phyloP scores from a whole-genome alignment of 2,329 filamentous ascomycete species.

The Fusarium annulatum region DNA sequence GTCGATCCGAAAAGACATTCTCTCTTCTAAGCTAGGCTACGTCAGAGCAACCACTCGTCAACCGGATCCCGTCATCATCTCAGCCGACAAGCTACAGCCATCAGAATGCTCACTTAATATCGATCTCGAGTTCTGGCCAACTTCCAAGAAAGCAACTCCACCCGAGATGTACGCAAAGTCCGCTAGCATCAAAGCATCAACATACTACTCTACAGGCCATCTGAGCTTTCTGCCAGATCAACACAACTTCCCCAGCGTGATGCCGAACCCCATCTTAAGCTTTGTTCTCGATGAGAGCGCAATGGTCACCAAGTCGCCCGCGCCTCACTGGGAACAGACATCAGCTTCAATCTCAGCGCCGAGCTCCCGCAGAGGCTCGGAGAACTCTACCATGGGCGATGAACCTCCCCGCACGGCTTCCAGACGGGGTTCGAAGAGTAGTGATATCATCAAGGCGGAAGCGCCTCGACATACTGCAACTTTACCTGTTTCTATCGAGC shows the following conservation, averaged over 20 bases:
- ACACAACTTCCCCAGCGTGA: constrained; percentile 9
- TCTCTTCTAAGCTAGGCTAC: constrained; percentile 24
- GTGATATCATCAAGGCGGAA: constrained; percentile 6
- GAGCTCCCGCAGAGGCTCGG: constrained; percentile 12
- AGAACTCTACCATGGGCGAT: not conserved
- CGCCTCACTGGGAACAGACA: not conserved
- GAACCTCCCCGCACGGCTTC: not conserved
- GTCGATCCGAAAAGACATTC: constrained; percentile 25
- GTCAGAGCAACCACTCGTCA: constrained; percentile 20
- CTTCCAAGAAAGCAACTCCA: constrained; percentile 8
- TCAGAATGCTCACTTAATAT: constrained; percentile 12
- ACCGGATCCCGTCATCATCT: constrained; percentile 26
- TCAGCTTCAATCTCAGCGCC: not conserved
- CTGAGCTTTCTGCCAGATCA: constrained; percentile 31
- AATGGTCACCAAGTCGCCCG: not conserved
- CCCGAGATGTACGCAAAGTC: constrained; percentile 28
- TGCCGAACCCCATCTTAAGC: constrained; percentile 19
- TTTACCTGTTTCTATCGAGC: not conserved
- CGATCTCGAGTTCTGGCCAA: constrained; percentile 33
- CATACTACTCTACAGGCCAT: constrained; percentile 29
- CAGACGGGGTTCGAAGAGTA: not conserved
- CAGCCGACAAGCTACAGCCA: constrained; percentile 22
- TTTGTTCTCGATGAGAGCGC: constrained; percentile 25
- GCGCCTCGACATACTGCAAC: constrained; percentile 3
- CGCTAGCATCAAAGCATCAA: constrained; percentile 23